Base-by-base conservation (phyloP, 2,329 filamentous ascomycete species). In the Calonectria naviculata region DNA sequence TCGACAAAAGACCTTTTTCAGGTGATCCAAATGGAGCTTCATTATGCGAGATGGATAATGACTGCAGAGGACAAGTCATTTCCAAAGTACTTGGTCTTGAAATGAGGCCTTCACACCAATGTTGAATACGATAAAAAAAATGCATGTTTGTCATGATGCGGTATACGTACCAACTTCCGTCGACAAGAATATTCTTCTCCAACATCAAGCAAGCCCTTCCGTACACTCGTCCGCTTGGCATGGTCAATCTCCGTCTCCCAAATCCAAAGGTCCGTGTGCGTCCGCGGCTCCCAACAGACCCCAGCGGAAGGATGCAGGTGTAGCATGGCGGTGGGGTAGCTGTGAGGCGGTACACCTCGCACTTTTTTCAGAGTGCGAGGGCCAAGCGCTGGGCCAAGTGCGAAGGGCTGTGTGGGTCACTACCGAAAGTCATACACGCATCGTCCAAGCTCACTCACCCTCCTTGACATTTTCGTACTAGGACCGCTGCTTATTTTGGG, bases 291-390 rank as follows among this genome's bases (percentile, higher is more conserved):
- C 47, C 24, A n/a, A 17, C 21, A 34, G 12, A n/a, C 52, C 46
- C 42, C 19, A 29, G 42, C 67, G 61, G 67, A 54, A 69, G 61
- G 61, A 69, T 61, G 34, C n/a, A 61, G 61, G 49, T 21, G 26
- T 29, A 31, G 56, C 56, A 61, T 34, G 56, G 36, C 19, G 9
- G 56, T 61, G 38, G 26, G 56, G 52, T 24, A 9, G 8, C 31
- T 10, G 28, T 24, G 31, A 36, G 21, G 31, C 36, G 26, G 31
- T 36, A 58, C 34, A 38, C 9, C 31, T 58, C 21, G 52, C 52
- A 26, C 31, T 36, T 24, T 36, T n/a, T 29, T 19, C 29, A 56
- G n/a, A 56, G 31, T 44, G 26, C 28, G 36, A 62, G 42, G 28
- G 17, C 31, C 21, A n/a, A n/a, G 38, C 7, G 17, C 28, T 4